Percentiles rank a stretch among this genome's conserved stretches.
phyloP scores from a whole-genome alignment of 2,329 filamentous ascomycete species.

The Monascus ruber region DNA sequence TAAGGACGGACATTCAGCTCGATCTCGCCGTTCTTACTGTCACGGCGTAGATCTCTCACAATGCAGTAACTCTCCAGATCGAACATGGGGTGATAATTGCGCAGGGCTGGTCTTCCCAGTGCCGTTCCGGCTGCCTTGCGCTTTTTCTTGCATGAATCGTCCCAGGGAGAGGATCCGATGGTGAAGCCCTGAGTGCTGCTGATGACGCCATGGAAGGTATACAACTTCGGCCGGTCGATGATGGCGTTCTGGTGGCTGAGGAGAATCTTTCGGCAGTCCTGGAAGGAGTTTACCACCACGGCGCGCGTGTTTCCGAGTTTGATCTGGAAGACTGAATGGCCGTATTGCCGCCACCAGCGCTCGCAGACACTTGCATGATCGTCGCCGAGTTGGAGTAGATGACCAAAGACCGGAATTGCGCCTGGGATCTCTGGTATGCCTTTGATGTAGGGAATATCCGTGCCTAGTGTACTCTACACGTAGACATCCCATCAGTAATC shows the following conservation, averaged over 20 bases:
- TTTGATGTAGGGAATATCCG: constrained; percentile 46
- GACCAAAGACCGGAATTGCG: constrained; percentile 45
- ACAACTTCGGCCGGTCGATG: constrained; percentile 65
- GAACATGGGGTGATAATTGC: constrained; percentile 71
- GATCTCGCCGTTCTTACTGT: constrained; percentile 49
- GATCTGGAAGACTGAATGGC: constrained; percentile 46
- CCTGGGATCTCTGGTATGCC: constrained; percentile 47
- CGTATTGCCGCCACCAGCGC: constrained; percentile 45
- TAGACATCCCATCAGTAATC: too few relatives aligned
- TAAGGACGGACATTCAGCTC: constrained; percentile 63
- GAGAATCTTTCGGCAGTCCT: constrained; percentile 60
- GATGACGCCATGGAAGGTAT: constrained; percentile 72
- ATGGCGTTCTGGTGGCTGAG: constrained; percentile 67
- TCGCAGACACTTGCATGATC: constrained; percentile 43
- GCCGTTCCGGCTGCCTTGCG: constrained; percentile 71
- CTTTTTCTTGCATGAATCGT: constrained; percentile 65
- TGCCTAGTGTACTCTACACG: constrained; percentile 12
- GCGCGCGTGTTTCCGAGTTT: constrained; percentile 44
- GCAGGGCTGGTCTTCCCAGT: constrained; percentile 62
- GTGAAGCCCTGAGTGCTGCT: constrained; percentile 68
- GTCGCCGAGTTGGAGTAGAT: constrained; percentile 44
- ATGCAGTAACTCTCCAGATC: constrained; percentile 63
- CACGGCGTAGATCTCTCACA: constrained; percentile 58
- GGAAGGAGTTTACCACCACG: constrained; percentile 67
- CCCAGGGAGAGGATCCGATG: constrained; percentile 75